Evolutionary conservation across 2,329 filamentous ascomycete genomes (phyloP).

Genomic region (Penicillium sp.): DNA sequence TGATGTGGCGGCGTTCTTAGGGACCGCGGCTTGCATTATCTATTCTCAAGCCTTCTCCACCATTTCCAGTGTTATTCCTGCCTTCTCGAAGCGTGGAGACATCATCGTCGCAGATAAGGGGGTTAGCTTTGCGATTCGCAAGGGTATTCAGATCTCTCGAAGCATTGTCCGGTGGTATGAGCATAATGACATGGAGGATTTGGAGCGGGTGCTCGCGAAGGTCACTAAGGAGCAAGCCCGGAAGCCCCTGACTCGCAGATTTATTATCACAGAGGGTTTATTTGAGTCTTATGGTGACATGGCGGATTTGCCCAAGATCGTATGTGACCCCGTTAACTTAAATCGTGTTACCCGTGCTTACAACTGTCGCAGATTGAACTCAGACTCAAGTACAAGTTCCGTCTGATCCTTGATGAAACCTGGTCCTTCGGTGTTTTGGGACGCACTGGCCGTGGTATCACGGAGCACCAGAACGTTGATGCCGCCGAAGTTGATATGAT

Average conservation of each 20-base stretch:
- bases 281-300: constrained; percentile 89
- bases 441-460: constrained; percentile 84
- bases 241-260: constrained; percentile 85
- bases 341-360: constrained; percentile 5
- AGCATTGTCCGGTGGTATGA: constrained; percentile 92
- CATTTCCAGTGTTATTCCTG: constrained; percentile 93
- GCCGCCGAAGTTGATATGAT: constrained; percentile 95
- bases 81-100: constrained; percentile 95
- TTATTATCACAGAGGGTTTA: constrained; percentile 92
- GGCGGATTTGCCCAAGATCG: constrained; percentile 78
- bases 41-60: constrained; percentile 97
- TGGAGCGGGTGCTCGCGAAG: constrained; percentile 79
- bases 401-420: constrained; percentile 93
- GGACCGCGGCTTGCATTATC: constrained; percentile 84
- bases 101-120: constrained; percentile 94
- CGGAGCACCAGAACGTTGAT: constrained; percentile 95
- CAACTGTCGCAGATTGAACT: constrained; percentile 66
- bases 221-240: constrained; percentile 84
- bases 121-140: constrained; percentile 89
- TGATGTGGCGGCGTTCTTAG: constrained; percentile 86
- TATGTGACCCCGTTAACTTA: constrained; percentile 42
- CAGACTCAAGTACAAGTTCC: constrained; percentile 96
- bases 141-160: constrained; percentile 87
- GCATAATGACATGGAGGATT: constrained; percentile 92
- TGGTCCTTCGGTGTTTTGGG: constrained; percentile 96